phyloP scores from a whole-genome alignment of 331 rosid genomes.

The Quercus lobata region DNA sequence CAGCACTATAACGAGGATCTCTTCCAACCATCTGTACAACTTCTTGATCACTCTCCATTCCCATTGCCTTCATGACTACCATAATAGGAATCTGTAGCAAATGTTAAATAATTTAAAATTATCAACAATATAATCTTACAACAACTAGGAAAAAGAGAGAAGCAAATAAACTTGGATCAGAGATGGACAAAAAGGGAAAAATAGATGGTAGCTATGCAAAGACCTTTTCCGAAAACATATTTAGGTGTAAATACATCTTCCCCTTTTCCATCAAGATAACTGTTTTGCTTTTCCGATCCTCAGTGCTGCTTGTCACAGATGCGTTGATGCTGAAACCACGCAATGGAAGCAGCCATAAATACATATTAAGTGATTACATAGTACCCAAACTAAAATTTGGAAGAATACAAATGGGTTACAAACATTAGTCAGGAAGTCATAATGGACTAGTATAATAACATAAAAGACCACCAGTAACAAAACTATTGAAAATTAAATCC shows the following conservation, averaged over 20 bases:
- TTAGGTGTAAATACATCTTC: slow-evolving; percentile 70
- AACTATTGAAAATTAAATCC: not conserved
- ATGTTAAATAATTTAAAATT: not conserved
- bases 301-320: slow-evolving; percentile 91
- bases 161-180: not conserved
- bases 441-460: not conserved
- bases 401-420: not conserved
- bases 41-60: slow-evolving; percentile 93
- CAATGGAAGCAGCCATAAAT: slow-evolving; percentile 11
- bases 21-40: slow-evolving; percentile 92
- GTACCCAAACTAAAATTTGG: not conserved
- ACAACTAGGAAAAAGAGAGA: not conserved
- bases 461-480: not conserved
- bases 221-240: slow-evolving; percentile 70
- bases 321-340: slow-evolving; percentile 68
- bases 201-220: slow-evolving; percentile 12
- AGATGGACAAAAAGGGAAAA: not conserved
- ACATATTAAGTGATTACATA: not conserved
- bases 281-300: slow-evolving; percentile 69
- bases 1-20: slow-evolving; percentile 76
- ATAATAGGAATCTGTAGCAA: slow-evolving; percentile 73
- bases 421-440: not conserved
- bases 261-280: slow-evolving; percentile 76
- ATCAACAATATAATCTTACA: not conserved
- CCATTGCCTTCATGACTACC: slow-evolving; percentile 94